Evolutionary conservation across 2,329 filamentous ascomycete genomes (phyloP), one percentile per base, ranked within the genome.

Genomic region (Apiospora saccharicola): DNA sequence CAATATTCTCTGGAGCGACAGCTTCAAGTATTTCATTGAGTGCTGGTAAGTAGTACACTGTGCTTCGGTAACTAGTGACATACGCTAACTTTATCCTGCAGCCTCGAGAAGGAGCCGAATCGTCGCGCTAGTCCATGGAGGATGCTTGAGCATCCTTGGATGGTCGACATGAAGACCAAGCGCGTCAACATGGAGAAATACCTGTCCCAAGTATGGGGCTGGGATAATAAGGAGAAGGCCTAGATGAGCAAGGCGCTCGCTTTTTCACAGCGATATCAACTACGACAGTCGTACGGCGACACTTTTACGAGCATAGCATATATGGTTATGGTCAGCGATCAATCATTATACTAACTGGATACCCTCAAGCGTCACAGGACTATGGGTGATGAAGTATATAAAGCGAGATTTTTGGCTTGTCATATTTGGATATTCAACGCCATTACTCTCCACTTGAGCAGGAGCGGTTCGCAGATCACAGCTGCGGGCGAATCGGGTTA

Each of bases 101-200:
- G 96, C 85, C 89, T 99, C 72, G 96, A 99, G 83, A 99, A 99
- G 84, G 94, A 98, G 77, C 92, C 94, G 26, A 89, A 88, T 72
- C 91, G 95, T 79, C 89, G 96, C 81, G 96, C 96, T 43, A 97
- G 94, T 73, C 96, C 96, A 16, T 99, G 96, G 96, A 94, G 96
- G 79, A 99, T 99, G 95, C 90, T 98, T 75, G 96, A 99, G 81
- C 96, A 99, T 84, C 96, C 96, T 1, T 99, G 96, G 96, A 98
- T 99, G 92, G 86, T 94, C 57, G 96, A 99, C 79, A 98, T 98
- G 94, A 93, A 92, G 79, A 88, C 90, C 71, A 98, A 98, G 87
- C 94, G 96, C 77, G 96, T 99, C 81, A 98, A 98, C 83, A 98
- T 99, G 95, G 91, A 91, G 76, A 93, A 95, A 79, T 99, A 98